These are phyloP conservation scores for Mycena latifolia DNA, from an alignment of 768 basidiomycete species.

Conservation along the genomic window DNA sequence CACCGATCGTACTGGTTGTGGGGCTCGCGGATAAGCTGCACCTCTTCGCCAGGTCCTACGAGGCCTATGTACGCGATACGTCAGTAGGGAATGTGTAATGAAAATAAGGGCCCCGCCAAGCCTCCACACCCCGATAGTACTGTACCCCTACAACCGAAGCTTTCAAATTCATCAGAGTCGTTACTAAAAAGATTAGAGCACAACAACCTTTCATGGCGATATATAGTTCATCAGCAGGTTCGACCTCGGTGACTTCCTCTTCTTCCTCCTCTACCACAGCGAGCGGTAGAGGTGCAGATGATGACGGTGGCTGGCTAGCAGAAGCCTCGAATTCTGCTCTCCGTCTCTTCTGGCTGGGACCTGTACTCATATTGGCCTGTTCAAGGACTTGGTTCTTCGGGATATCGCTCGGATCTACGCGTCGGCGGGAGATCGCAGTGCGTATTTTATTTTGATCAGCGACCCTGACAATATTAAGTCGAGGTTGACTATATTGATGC, in stretches of 20 bases:
- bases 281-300: constrained; percentile 27
- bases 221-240: constrained; percentile 76
- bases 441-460: constrained; percentile 76
- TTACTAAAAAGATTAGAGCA: too few species aligned
- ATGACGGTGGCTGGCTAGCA: constrained; percentile 32
- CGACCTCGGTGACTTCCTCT: constrained; percentile 56
- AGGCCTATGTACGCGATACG: constrained; percentile 68
- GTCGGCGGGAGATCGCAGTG: constrained; percentile 65
- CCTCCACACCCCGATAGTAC: constrained; percentile 87
- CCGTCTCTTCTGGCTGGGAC: constrained; percentile 58
- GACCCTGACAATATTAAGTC: constrained; percentile 47
- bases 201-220: too few species aligned
- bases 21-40: constrained; percentile 75
- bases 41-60: constrained; percentile 85
- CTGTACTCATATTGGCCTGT: constrained; percentile 16
- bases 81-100: constrained; percentile 12
- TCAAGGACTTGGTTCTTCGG: constrained; percentile 45
- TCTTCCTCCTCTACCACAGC: constrained; percentile 55
- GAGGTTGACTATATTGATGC: neutral
- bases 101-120: constrained; percentile 17
- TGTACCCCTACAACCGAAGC: constrained; percentile 86
- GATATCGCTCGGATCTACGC: constrained; percentile 69
- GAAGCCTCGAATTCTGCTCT: constrained; percentile 47
- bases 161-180: too few species aligned
- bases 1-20: constrained; percentile 76